Evolutionary conservation across 2,329 filamentous ascomycete species (phyloP).

Genomic region (Aspergillus candidus): DNA sequence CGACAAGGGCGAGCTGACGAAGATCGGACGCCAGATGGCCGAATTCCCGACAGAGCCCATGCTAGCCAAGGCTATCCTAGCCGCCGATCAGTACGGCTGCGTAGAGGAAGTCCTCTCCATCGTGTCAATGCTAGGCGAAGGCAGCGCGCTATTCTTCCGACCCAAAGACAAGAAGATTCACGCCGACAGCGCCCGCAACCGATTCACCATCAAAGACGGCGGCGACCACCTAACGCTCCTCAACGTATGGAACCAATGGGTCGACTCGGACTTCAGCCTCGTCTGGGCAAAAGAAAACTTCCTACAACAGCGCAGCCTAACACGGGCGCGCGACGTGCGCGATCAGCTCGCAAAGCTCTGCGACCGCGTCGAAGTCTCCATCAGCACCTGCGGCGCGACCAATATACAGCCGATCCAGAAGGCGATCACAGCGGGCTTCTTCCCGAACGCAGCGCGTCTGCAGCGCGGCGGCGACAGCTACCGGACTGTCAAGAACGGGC

Average conservation of each 20-base stretch:
- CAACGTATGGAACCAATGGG: slow-evolving; percentile 94
- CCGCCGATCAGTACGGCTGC: slow-evolving; percentile 83
- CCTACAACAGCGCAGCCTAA: slow-evolving; percentile 82
- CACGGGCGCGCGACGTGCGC: slow-evolving; percentile 79
- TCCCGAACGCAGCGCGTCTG: slow-evolving; percentile 81
- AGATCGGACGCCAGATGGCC: slow-evolving; percentile 86
- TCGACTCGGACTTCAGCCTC: slow-evolving; percentile 79
- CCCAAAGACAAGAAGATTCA: slow-evolving; percentile 97
- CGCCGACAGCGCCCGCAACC: slow-evolving; percentile 79
- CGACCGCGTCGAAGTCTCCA: slow-evolving; percentile 79
- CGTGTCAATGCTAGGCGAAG: slow-evolving; percentile 89
- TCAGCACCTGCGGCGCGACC: slow-evolving; percentile 60
- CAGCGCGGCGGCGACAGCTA: slow-evolving; percentile 82
- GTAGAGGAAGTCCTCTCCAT: slow-evolving; percentile 89
- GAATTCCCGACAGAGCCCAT: slow-evolving; percentile 92
- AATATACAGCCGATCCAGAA: slow-evolving; percentile 79
- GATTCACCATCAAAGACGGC: slow-evolving; percentile 85
- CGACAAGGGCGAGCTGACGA: slow-evolving; percentile 80
- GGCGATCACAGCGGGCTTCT: slow-evolving; percentile 85
- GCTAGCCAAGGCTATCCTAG: slow-evolving; percentile 82
- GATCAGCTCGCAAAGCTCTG: slow-evolving; percentile 90
- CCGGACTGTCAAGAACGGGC: slow-evolving; percentile 82
- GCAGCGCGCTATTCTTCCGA: slow-evolving; percentile 82
- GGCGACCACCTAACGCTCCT: slow-evolving; percentile 84
- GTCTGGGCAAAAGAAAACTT: slow-evolving; percentile 93